Evolutionary conservation across 2,329 filamentous ascomycete species (phyloP).

Genomic region (Phialocephala sp.): DNA sequence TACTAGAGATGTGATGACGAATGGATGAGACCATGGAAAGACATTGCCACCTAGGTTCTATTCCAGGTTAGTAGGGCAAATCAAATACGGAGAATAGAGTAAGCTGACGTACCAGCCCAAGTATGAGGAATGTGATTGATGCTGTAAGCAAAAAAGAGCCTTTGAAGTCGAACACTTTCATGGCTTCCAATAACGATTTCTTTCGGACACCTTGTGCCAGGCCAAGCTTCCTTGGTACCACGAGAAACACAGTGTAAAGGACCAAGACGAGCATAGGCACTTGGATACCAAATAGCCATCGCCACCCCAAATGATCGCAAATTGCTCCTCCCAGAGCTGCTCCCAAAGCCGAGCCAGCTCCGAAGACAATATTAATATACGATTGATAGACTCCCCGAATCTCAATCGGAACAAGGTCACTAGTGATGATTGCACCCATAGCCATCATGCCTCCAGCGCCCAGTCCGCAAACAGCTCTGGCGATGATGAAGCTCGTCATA

Average conservation of each 20-base stretch:
- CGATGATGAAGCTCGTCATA: conserved; percentile 73
- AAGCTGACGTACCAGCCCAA: conserved; percentile 63
- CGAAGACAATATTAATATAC: conserved; percentile 70
- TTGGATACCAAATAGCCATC: conserved; percentile 73
- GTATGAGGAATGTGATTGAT: conserved; percentile 60
- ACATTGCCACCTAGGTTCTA: conserved; percentile 69
- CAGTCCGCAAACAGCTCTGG: conserved; percentile 72
- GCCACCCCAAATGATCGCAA: conserved; percentile 73
- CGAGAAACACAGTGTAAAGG: conserved; percentile 52
- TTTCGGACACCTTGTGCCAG: conserved; percentile 50
- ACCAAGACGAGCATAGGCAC: conserved; percentile 53
- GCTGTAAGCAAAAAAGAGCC: conserved; percentile 60
- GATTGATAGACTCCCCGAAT: conserved; percentile 71
- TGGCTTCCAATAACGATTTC: conserved; percentile 52
- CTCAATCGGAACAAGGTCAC: conserved; percentile 76
- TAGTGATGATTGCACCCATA: conserved; percentile 73
- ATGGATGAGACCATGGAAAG: conserved; percentile 64
- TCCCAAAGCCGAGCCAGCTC: conserved; percentile 62
- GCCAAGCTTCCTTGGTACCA: conserved; percentile 60
- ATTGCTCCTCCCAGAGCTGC: conserved; percentile 74
- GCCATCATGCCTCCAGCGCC: conserved; percentile 75
- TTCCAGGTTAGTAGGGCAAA: conserved; percentile 16
- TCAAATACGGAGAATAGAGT: neutral
- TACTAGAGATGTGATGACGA: conserved; percentile 58
- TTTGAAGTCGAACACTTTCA: conserved; percentile 61